These are phyloP conservation scores for Aspergillus floridensis DNA, from an alignment of 2,329 filamentous ascomycete species.

Conservation along the genomic window DNA sequence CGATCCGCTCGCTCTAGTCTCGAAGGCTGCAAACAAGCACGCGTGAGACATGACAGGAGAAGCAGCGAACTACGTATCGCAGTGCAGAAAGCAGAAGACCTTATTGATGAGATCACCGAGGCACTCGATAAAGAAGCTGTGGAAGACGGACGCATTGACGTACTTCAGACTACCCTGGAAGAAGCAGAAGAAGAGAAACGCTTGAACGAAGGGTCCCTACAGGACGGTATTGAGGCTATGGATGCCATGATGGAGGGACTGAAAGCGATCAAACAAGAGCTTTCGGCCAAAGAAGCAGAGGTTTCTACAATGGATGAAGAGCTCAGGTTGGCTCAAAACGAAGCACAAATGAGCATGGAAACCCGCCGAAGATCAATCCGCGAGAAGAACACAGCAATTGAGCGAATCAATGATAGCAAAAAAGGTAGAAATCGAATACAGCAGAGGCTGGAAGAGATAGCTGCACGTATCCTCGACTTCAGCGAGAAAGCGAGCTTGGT, in stretches of 20 bases:
- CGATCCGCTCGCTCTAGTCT: constrained; percentile 49
- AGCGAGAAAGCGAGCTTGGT: constrained; percentile 55
- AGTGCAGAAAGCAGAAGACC: constrained; percentile 60
- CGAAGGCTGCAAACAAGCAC: constrained; percentile 49
- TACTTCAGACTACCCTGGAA: constrained; percentile 57
- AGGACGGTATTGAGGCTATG: constrained; percentile 49
- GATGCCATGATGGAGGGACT: constrained; percentile 42
- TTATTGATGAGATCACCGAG: constrained; percentile 65
- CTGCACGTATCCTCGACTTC: constrained; percentile 53
- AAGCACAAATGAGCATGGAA: constrained; percentile 50
- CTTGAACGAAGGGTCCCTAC: constrained; percentile 45
- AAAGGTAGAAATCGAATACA: constrained; percentile 48
- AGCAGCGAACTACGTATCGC: constrained; percentile 53
- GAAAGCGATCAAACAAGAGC: constrained; percentile 36
- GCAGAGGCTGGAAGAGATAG: constrained; percentile 49
- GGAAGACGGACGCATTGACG: constrained; percentile 64
- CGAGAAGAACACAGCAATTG: constrained; percentile 62
- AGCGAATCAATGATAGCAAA: constrained; percentile 51
- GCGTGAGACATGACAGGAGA: constrained; percentile 51
- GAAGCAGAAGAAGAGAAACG: constrained; percentile 53
- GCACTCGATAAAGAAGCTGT: constrained; percentile 58
- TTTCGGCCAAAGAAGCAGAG: constrained; percentile 33
- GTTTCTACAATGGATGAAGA: constrained; percentile 40
- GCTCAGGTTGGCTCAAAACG: constrained; percentile 57
- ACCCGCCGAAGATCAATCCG: constrained; percentile 54